Evolutionary conservation across 2,329 filamentous ascomycete genomes (phyloP).

Genomic region (Lojkania enalia): DNA sequence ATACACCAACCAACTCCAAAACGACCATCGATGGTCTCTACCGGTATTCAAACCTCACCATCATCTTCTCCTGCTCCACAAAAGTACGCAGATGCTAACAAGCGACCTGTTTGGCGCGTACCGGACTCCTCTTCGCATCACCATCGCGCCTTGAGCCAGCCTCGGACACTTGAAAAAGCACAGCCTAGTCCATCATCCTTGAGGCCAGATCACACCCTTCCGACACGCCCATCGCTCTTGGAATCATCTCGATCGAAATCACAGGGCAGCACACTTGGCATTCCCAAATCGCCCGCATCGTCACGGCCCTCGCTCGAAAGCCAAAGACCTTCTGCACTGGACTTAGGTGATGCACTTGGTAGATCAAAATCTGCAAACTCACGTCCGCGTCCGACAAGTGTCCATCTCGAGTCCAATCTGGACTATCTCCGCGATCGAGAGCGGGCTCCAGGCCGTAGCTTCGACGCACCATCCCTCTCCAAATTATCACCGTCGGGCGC

Average conservation of each 20-base stretch:
- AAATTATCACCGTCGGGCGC: constrained; percentile 34
- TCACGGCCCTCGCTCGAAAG: constrained; percentile 73
- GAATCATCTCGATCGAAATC: constrained; percentile 56
- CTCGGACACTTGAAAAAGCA: constrained; percentile 47
- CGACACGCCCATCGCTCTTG: constrained; percentile 46
- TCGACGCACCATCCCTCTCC: constrained; percentile 35
- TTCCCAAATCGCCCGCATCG: constrained; percentile 59
- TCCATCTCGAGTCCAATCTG: constrained; percentile 79
- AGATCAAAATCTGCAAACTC: constrained; percentile 66
- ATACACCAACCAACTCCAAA: constrained; percentile 53
- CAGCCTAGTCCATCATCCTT: constrained; percentile 41
- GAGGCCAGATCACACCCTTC: constrained; percentile 43
- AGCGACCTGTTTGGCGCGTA: constrained; percentile 58
- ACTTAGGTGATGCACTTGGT: constrained; percentile 61
- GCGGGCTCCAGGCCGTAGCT: constrained; percentile 48
- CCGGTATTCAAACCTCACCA: constrained; percentile 79
- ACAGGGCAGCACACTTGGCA: constrained; percentile 52
- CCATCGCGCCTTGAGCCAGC: constrained; percentile 54
- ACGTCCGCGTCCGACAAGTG: constrained; percentile 75
- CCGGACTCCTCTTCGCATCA: constrained; percentile 48
- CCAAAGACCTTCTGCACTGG: constrained; percentile 64
- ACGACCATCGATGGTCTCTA: constrained; percentile 63
- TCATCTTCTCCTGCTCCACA: constrained; percentile 45
- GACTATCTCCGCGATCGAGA: constrained; percentile 83
- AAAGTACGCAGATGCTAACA: constrained; percentile 46